Evolutionary conservation across 2,329 filamentous ascomycete species (phyloP), one percentile per base, ranked within the genome.

Genomic region (Fusarium tuaranense): DNA sequence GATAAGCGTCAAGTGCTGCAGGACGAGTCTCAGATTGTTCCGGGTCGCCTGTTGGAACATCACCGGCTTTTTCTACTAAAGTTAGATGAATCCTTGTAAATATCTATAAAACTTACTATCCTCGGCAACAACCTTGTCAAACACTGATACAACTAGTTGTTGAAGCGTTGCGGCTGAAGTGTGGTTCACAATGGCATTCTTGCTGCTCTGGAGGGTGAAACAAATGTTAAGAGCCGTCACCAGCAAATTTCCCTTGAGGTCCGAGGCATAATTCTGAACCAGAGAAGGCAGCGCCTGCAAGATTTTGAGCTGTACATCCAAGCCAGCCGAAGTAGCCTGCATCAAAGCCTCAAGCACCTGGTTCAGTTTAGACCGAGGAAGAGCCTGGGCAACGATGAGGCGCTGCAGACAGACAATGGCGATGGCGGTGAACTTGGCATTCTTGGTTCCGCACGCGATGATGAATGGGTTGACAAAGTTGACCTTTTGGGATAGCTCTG

Each of bases 141-240:
- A 98, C 0, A 98, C 93, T 1, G 94, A 93, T 36, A 97, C 94
- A 9, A 98, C 92, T 16, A 99, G 89, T 82, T 98, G 97, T 83
- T 98, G 96, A 64, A 99, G 86, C 3, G 97, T 98, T n/a, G 97
- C 97, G 30, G 96, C 95, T 12, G 97, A 97, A 1, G 97, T 98
- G 78, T 97, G 97, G 80, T 96, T 97, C 77, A 99, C 95, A 62
- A 97, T 95, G 30, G 92, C 91, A 84, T 95, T 97, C 84, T 98
- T 98, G 83, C 94, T 97, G 67, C 91, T 93, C 83, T 98, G 95
- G 59, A 99, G 85, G 61, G 94, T 93, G 70, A 97, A 97, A 84
- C 97, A 98, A 80, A 98, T 94, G 81, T 97, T 95, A 75, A 99
- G 85, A 0, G 94, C 91, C 12, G 91, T 94, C 32, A 95, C 93